phyloP scores from a whole-genome alignment of 208 protist species.

The Balamuthia mandrillaris region DNA sequence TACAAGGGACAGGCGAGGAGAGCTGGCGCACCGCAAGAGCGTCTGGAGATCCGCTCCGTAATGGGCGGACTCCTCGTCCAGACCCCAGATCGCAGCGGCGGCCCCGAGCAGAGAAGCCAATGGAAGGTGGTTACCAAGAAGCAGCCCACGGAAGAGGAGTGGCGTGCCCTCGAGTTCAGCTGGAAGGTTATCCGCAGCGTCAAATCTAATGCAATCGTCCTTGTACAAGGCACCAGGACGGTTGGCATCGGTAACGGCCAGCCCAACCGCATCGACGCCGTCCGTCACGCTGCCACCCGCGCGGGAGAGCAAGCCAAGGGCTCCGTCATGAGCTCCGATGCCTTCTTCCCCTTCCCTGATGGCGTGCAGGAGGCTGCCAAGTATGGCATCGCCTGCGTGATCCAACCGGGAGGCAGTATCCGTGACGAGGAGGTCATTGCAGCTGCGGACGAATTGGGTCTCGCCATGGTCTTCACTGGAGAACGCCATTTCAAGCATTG shows the following conservation, averaged over 20 bases:
- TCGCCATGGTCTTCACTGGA: slow-evolving; percentile 66
- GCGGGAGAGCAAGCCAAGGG: slow-evolving; percentile 50
- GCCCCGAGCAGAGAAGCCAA: background rate
- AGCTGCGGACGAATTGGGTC: slow-evolving; percentile 57
- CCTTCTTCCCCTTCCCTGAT: slow-evolving; percentile 68
- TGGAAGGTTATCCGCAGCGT: slow-evolving; percentile 46
- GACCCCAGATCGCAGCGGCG: slow-evolving; percentile 17
- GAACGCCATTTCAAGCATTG: slow-evolving; percentile 71
- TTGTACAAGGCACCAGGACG: slow-evolving; percentile 31
- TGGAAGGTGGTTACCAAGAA: slow-evolving; percentile 48
- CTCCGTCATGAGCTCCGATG: slow-evolving; percentile 62
- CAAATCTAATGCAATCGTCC: slow-evolving; percentile 57
- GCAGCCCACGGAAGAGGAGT: slow-evolving; percentile 39
- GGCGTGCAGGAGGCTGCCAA: slow-evolving; percentile 61
- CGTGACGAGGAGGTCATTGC: slow-evolving; percentile 63
- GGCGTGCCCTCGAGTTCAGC: slow-evolving; percentile 37
- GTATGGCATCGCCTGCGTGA: slow-evolving; percentile 57
- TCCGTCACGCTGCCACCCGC: background rate
- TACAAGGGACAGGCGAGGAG: background rate
- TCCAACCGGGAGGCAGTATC: slow-evolving; percentile 69
- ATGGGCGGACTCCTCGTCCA: slow-evolving; percentile 26
- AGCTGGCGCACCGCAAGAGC: background rate
- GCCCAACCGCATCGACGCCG: slow-evolving; percentile 4
- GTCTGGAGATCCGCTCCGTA: background rate
- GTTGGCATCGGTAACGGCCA: slow-evolving; percentile 52